Evolutionary conservation across 176 grass and related monocot species (phyloP), one percentile per base, ranked within the genome.

Genomic region (Oropetium thomaeum): DNA sequence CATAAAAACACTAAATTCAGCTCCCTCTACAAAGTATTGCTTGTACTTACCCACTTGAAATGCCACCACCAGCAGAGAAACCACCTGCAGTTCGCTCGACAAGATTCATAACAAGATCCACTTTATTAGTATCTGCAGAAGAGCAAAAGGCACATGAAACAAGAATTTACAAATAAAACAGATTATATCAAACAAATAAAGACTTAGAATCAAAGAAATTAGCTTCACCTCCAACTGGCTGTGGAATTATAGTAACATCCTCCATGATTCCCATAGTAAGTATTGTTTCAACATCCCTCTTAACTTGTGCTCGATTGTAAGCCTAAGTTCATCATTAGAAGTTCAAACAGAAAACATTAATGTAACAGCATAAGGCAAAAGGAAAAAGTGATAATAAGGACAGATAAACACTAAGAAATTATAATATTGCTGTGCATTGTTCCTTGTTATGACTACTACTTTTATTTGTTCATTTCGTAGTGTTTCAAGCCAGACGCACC

Each of bases 241-340:
- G 91, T 5, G 96, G 96, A 84, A 95, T 99, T 78, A 99, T 92
- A 17, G 86, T 92, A 73, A 90, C 96, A 79, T 94, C 89, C 84
- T 99, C 89, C 96, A 99, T 95, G 62, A 99, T 99, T 80, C 96
- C 96, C 96, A 99, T 99, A 42, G 96, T 99, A 22, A 99, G 79
- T 86, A 99, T 92, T 81, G 91, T 99, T 71, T 99, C 96, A 47
- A 95, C 96, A 58, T 99, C 96, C 83, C 91, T 99, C 83, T 99
- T 89, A 54, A 93, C 85, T 83, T 99, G 96, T 45, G 87, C 81
- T 57, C 84, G 85, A 88, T 88, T 95, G 67, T 92, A 99, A 61
- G 89, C 91, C 96, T 99, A 85, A 70, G 84, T 78, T 76, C 57
- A 76, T 23, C 64, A 83, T 79, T 43, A 75, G 38, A 63, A 48